phyloP scores from a whole-genome alignment of 176 grass and related monocot genomes.

The Sorghum bicolor region Sorghum_bicolor_NCBIv3 NC_012872.2:15143501-15144000 shows the following conservation, averaged over 20 bases:
- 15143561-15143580: not conserved
- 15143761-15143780: slow-evolving; percentile 20
- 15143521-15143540: not conserved
- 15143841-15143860: slow-evolving; percentile 37
- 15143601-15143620: slow-evolving; percentile 44
- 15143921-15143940: not conserved
- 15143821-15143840: slow-evolving; percentile 31
- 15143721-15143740: slow-evolving; percentile 29
- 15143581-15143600: not conserved
- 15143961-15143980: not conserved
- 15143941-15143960: slow-evolving; percentile 44
- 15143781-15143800: slow-evolving; percentile 16
- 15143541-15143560: not conserved
- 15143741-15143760: slow-evolving; percentile 26
- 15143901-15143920: not conserved
- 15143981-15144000: slow-evolving; percentile 16
- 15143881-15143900: slow-evolving; percentile 13
- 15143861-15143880: slow-evolving; percentile 16
- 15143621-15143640: slow-evolving; percentile 31
- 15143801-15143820: not conserved
- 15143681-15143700: not conserved
- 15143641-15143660: not conserved
- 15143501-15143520: slow-evolving; percentile 6
- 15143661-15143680: slow-evolving; percentile 16
- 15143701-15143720: not conserved